Conservation (phyloP, 2,329 filamentous ascomycete species). For the Xylaria sp. region DNA sequence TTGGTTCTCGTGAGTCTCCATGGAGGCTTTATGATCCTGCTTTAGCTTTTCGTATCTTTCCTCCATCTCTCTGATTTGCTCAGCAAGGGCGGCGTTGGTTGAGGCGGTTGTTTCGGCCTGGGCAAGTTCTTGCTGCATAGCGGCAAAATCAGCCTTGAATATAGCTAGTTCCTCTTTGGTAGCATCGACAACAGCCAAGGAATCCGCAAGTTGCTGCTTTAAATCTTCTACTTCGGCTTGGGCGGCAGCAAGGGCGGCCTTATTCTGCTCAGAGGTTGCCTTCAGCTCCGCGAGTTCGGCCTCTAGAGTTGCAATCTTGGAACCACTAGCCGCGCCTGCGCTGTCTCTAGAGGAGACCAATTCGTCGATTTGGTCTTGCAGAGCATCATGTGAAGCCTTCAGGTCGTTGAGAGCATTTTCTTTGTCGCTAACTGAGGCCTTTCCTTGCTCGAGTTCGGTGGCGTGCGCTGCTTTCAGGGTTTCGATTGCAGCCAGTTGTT, state of each 20-base stretch:
- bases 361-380: slow-evolving; percentile 53
- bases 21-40: slow-evolving; percentile 38
- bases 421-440: slow-evolving; percentile 41
- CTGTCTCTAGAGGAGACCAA: slow-evolving; percentile 44
- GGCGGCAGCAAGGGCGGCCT: slow-evolving; percentile 43
- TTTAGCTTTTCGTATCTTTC: slow-evolving; percentile 44
- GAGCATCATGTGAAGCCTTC: slow-evolving; percentile 45
- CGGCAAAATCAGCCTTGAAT: slow-evolving; percentile 45
- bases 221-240: slow-evolving; percentile 37
- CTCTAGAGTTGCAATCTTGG: slow-evolving; percentile 47
- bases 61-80: slow-evolving; percentile 27
- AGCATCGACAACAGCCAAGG: slow-evolving; percentile 25
- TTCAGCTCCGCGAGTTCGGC: slow-evolving; percentile 48
- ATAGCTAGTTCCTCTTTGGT: slow-evolving; percentile 42
- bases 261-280: slow-evolving; percentile 43
- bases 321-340: slow-evolving; percentile 40
- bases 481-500: slow-evolving; percentile 46
- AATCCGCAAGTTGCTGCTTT: slow-evolving; percentile 34
- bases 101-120: slow-evolving; percentile 44
- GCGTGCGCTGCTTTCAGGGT: slow-evolving; percentile 50
- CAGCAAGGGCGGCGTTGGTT: slow-evolving; percentile 26
- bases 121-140: slow-evolving; percentile 41
- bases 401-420: slow-evolving; percentile 47
- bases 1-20: slow-evolving; percentile 51
- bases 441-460: slow-evolving; percentile 44